Evolutionary conservation across 805 yeast genomes (phyloP), one percentile per base, ranked within the genome.

Genomic region (Sugiyamaella smithiae): DNA sequence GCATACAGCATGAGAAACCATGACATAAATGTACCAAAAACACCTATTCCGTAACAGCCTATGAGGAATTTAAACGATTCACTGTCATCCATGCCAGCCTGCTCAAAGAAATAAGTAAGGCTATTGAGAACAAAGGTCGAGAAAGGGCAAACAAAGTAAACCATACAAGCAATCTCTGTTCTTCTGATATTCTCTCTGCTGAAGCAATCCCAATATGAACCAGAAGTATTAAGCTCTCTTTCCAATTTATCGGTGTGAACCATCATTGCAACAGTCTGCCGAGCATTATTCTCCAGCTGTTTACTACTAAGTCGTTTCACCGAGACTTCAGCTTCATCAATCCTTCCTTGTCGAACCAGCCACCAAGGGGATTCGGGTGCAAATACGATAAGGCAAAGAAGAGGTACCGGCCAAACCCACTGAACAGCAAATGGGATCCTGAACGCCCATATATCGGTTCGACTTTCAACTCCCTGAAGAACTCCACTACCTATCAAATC

Each of bases 351-450:
- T 48, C 72, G 69, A 4, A 73, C 71, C 40, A 77, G 61, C 78
- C 79, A 78, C 73, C 78, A 74, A 28, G 84, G 84, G 11, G 80
- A 75, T 49, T 78, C 82, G 7, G 62, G 63, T 8, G 84, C 84
- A 32, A 80, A 74, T 31, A 19, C 32, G 7, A 51, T 35, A 2
- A 24, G 50, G 2, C 75, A 59, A 23, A 70, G 54, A 20, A 79
- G 58, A 26, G 80, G 80, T 9, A 71, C 59, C 4, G 81, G 77
- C 81, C 81, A 80, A 2, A 70, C 63, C 84, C 84, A 80, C 63
- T 80, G 84, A 11, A 79, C 50, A 4, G 78, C 83, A 58, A 75
- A 77, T 6, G 84, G 82, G 38, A 77, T 67, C 45, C 72, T 66
- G 61, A 75, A 80, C 6, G 79, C 72, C 67, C 69, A 55, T 16